Evolutionary conservation across 2,329 filamentous ascomycete species (phyloP), one percentile per base, ranked within the genome.

Genomic region (Claviceps pazoutovae): DNA sequence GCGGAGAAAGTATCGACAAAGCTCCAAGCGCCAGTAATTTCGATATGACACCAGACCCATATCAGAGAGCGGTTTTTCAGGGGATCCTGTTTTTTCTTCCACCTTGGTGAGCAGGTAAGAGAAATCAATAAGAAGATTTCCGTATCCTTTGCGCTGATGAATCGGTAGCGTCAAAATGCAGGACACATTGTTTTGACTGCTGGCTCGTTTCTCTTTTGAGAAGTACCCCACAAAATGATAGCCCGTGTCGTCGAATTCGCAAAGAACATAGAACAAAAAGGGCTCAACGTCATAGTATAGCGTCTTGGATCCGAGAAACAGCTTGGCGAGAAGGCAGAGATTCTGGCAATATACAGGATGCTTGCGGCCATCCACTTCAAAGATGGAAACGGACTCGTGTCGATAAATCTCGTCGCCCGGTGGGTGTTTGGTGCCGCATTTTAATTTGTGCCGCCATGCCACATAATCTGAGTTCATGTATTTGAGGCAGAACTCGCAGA

Each of bases 381-480:
- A 98, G 62, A 98, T 93, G 0, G 90, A 95, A 48, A 95, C 82
- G 34, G 89, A 87, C 48, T 84, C 83, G 60, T 95, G 84, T 1
- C 93, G 86, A 64, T 98, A 98, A 48, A 98, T 97, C 65, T 98
- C 93, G 62, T 98, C 93, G 23, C 93, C 93, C 0, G 94, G 94
- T 3, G 93, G 94, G 62, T 97, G 90, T 66, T 97, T 97, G 38
- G 89, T 89, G 5, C 88, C 86, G 60, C 93, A 98, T 71, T 98
- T 98, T 60, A 89, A 79, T 71, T 97, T 97, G 69, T 98, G 93
- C 50, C 93, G 81, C 88, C 91, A 97, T 14, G 93, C 91, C 30
- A 98, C 93, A 61, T 95, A 97, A 65, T 96, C 91, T 17, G 93
- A 97, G 67, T 94, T 95, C 89, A 98, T 96, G 71, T 98, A 98